phyloP scores from a whole-genome alignment of 2,329 filamentous ascomycete species.

The Penicillium janthinellum region DNA sequence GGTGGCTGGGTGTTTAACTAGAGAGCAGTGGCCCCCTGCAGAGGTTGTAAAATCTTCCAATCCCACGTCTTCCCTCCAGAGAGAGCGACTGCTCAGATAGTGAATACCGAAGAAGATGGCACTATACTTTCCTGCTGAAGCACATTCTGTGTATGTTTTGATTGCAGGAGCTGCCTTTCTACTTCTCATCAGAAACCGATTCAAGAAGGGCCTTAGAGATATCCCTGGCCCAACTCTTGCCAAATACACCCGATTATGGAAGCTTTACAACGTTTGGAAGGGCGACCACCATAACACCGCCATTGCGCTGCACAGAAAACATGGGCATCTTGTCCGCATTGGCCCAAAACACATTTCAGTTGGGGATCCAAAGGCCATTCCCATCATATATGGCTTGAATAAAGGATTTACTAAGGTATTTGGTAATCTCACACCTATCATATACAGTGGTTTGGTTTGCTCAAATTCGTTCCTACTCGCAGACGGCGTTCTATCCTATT shows the following conservation, averaged over 20 bases:
- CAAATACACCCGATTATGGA: conserved; percentile 21
- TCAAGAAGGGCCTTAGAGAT: conserved; percentile 9
- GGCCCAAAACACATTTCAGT: conserved; percentile 34
- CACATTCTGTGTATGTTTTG: not conserved
- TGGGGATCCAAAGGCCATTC: conserved; percentile 16
- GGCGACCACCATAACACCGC: conserved; percentile 18
- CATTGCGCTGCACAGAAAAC: conserved; percentile 32
- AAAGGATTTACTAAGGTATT: conserved; percentile 21
- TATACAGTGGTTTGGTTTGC: not conserved
- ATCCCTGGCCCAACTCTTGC: conserved; percentile 17
- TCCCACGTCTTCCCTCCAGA: too few relatives aligned
- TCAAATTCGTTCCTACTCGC: not conserved
- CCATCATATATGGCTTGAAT: conserved; percentile 15
- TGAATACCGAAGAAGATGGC: not conserved
- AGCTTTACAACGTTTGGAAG: conserved; percentile 22
- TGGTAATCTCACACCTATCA: not conserved
- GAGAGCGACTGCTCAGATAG: too few relatives aligned
- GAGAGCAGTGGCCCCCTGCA: not conserved
- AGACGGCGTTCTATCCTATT: conserved; percentile 25
- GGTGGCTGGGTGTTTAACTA: not conserved
- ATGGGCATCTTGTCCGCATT: conserved; percentile 37
- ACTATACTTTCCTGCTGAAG: not conserved
- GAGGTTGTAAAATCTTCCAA: not conserved
- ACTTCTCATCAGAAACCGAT: conserved; percentile 13
- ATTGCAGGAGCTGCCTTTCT: not conserved